phyloP scores from a whole-genome alignment of 2,329 filamentous ascomycete species.

The Daldinia sp. region DNA sequence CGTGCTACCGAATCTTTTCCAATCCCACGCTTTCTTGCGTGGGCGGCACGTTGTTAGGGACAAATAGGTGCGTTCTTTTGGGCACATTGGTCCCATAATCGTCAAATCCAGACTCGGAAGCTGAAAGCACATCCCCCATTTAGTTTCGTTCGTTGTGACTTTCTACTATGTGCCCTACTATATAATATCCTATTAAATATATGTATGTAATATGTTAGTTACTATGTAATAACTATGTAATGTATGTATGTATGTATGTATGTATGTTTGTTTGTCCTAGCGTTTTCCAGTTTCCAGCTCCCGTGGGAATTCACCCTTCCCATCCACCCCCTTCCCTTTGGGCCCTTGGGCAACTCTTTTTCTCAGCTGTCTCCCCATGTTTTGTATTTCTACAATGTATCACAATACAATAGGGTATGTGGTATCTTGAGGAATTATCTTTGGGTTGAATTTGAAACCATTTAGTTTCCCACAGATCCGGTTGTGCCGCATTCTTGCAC shows the following conservation, averaged over 20 bases:
- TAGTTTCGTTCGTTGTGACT: neutral
- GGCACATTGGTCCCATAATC: conserved; percentile 14
- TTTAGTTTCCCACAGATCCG: conserved; percentile 15
- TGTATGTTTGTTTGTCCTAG: neutral
- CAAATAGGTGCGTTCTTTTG: conserved; percentile 19
- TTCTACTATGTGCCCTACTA: neutral
- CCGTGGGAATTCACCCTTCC: neutral
- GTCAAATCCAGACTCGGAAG: conserved; percentile 27
- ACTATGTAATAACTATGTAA: neutral
- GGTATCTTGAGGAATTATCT: neutral
- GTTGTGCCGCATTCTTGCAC: conserved; percentile 26
- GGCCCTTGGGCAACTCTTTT: too few relatives aligned
- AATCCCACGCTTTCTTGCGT: conserved; percentile 35
- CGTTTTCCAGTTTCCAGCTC: neutral
- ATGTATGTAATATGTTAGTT: conserved; percentile 1
- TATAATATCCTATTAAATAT: neutral
- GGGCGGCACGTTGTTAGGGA: conserved; percentile 32
- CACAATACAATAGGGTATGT: neutral
- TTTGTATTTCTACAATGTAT: neutral
- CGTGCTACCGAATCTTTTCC: conserved; percentile 30
- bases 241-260: too few relatives aligned
- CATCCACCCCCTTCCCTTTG: neutral
- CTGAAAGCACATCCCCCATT: conserved; percentile 2
- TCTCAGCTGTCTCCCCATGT: too few relatives aligned
- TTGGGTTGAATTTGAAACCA: conserved; percentile 14